Conservation (phyloP, 257 asterid species). For the Ilex aquifolium region DNA sequence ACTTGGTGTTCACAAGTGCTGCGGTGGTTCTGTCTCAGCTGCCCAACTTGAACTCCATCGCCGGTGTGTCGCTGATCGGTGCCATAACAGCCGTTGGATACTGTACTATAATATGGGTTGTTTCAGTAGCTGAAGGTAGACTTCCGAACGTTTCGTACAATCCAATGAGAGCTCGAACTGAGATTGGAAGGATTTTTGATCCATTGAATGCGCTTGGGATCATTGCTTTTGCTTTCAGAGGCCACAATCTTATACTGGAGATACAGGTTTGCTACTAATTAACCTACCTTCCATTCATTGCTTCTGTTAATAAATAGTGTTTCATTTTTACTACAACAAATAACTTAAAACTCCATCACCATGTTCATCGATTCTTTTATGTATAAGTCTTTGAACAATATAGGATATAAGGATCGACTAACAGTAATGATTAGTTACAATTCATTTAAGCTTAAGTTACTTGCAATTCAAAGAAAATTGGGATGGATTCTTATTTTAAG, state of each 20-base stretch:
- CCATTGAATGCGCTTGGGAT: constrained; percentile 24
- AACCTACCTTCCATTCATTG: too few species aligned
- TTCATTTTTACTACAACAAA: too few species aligned
- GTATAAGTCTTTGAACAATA: too few species aligned
- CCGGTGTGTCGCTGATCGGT: constrained; percentile 26
- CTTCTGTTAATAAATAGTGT: too few species aligned
- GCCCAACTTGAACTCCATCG: constrained; percentile 29
- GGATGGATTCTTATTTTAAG: too few species aligned
- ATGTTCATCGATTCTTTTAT: too few species aligned
- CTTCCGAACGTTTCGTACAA: constrained; percentile 19
- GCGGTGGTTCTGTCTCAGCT: constrained; percentile 23
- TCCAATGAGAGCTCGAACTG: constrained; percentile 6
- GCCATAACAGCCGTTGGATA: constrained; percentile 27
- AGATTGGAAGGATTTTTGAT: constrained; percentile 15
- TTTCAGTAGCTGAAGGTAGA: constrained; percentile 23
- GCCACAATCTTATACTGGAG: constrained; percentile 28
- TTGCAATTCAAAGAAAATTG: too few species aligned
- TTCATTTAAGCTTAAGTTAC: too few species aligned
- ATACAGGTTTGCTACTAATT: constrained; percentile 16
- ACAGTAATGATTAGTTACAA: too few species aligned
- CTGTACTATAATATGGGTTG: constrained; percentile 24
- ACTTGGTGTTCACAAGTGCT: constrained; percentile 21
- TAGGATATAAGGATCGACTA: too few species aligned
- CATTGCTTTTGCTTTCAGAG: constrained; percentile 31
- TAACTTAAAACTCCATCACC: too few species aligned